Conservation (phyloP, 257 asterid species). For the Agastache rugosa region DNA sequence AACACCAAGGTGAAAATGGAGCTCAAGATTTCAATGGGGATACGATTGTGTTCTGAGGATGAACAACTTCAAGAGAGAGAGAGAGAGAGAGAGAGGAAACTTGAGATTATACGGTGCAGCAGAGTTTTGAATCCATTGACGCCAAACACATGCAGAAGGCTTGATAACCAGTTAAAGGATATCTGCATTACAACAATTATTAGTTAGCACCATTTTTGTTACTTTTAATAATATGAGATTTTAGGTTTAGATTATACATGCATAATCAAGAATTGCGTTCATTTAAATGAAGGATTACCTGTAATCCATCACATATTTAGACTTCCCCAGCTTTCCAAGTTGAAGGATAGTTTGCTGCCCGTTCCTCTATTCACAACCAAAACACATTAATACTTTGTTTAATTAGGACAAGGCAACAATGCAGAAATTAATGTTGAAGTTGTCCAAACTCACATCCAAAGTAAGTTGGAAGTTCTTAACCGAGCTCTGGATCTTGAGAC, state of each 20-base stretch:
- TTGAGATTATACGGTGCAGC: slow-evolving; percentile 72
- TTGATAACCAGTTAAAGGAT: slow-evolving; percentile 91
- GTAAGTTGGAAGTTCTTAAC: slow-evolving; percentile 88
- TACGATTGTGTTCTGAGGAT: slow-evolving; percentile 36
- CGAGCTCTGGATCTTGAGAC: slow-evolving; percentile 79
- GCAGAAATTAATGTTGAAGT: background rate
- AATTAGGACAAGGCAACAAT: background rate
- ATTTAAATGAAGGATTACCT: slow-evolving; percentile 42
- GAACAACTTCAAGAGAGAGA: slow-evolving; percentile 26
- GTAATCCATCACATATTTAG: slow-evolving; percentile 89
- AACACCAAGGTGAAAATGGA: background rate
- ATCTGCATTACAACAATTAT: slow-evolving; percentile 53
- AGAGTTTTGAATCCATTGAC: slow-evolving; percentile 85
- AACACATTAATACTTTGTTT: background rate
- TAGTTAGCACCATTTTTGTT: background rate
- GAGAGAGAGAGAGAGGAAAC: background rate
- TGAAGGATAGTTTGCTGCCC: slow-evolving; percentile 94
- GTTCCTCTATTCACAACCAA: slow-evolving; percentile 50
- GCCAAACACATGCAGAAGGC: slow-evolving; percentile 94
- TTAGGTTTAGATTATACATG: no score
- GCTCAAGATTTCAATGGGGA: background rate
- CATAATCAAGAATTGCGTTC: no score
- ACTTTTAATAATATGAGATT: background rate
- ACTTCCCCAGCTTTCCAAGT: slow-evolving; percentile 85
- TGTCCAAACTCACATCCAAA: slow-evolving; percentile 61